Conservation (phyloP, 495 filamentous ascomycete genomes). For the Penicillium paxilli region DNA sequence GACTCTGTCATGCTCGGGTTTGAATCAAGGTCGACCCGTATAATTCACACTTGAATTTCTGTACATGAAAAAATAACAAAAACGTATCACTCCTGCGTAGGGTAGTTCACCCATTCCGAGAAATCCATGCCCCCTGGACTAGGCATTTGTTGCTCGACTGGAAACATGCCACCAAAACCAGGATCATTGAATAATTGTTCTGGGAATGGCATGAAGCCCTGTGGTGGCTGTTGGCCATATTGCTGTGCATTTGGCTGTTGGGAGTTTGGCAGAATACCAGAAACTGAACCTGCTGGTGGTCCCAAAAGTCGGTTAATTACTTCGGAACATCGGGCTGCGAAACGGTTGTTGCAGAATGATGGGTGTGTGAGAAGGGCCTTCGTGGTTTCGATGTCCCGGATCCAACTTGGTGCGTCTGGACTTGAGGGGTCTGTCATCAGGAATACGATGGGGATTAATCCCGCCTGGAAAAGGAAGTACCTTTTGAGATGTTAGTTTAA, state of each 20-base stretch:
- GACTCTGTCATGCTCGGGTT: background rate
- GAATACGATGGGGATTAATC: constrained; percentile 50
- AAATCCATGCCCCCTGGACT: constrained; percentile 42
- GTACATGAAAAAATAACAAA: constrained; percentile 8
- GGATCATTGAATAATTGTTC: constrained; percentile 42
- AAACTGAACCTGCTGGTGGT: constrained; percentile 24
- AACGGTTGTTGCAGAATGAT: constrained; percentile 42
- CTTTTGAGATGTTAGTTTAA: constrained; percentile 16
- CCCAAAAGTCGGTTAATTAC: constrained; percentile 46
- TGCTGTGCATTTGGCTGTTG: constrained; percentile 16
- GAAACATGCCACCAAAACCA: constrained; percentile 40
- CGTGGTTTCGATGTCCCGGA: constrained; percentile 48
- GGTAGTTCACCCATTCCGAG: constrained; percentile 48
- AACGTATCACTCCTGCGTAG: constrained; percentile 28
- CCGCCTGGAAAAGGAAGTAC: constrained; percentile 57
- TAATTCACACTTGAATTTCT: background rate
- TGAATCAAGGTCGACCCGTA: background rate
- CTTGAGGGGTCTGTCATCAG: constrained; percentile 49
- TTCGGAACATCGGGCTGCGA: constrained; percentile 44
- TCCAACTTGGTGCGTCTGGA: constrained; percentile 43
- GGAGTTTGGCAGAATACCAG: background rate
- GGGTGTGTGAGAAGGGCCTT: constrained; percentile 45
- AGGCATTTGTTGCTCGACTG: constrained; percentile 35
- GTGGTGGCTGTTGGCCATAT: constrained; percentile 16
- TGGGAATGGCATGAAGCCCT: constrained; percentile 41